Percentiles rank a stretch among this genome's conserved stretches.
Evolutionary conservation across 192 early-diverging fungal genomes (phyloP).

Genomic region (Mortierella alpina): DNA sequence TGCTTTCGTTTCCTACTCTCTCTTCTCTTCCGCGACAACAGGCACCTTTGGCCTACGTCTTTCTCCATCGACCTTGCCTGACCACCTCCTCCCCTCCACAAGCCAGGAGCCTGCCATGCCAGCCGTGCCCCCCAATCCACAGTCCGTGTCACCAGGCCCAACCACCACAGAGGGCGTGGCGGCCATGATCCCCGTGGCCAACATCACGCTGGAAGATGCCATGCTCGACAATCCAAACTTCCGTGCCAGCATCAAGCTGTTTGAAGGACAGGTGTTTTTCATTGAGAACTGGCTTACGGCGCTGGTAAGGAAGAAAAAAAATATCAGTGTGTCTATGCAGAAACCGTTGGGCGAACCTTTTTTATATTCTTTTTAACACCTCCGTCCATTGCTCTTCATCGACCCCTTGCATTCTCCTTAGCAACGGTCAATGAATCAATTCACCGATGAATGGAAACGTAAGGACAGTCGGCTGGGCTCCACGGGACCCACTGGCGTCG

Average conservation of each 20-base stretch:
- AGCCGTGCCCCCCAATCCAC: constrained; percentile 19
- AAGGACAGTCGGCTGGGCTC: background rate
- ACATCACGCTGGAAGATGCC: constrained; percentile 63
- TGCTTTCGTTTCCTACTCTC: background rate
- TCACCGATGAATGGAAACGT: constrained; percentile 50
- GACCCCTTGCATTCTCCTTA: background rate
- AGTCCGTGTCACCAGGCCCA: constrained; percentile 25
- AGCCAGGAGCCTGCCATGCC: background rate
- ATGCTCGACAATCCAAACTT: constrained; percentile 65
- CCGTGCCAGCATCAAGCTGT: constrained; percentile 61
- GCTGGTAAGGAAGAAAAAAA: constrained; percentile 30
- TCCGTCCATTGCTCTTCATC: background rate
- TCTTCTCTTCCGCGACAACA: background rate
- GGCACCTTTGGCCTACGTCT: background rate
- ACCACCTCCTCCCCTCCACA: background rate
- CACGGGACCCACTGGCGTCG: too few relatives aligned
- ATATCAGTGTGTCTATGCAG: background rate
- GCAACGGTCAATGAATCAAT: constrained; percentile 43
- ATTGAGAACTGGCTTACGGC: constrained; percentile 65
- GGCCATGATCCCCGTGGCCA: constrained; percentile 47
- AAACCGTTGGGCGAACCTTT: background rate
- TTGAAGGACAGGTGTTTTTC: constrained; percentile 68
- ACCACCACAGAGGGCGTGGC: constrained; percentile 32
- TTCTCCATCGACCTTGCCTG: background rate
- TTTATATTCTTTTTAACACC: background rate